Conservation (phyloP, 306 rosid species). For the Fagus sylvatica region DNA sequence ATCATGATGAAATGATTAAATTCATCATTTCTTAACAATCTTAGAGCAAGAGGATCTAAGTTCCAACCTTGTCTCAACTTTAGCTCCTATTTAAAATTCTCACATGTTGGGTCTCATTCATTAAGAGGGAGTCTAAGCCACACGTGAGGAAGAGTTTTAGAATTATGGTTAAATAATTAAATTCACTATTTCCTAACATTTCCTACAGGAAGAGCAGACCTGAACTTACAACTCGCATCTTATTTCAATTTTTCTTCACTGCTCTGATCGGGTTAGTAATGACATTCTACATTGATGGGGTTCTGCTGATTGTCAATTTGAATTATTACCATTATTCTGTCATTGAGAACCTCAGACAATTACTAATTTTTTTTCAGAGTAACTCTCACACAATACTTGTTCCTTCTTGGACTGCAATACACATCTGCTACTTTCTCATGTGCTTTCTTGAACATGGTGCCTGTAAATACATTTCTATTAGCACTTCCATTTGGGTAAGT, state of each 20-base stretch:
- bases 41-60: too few relatives aligned
- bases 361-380: conserved; percentile 46
- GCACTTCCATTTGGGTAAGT: conserved; percentile 81
- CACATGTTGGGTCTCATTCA: too few relatives aligned
- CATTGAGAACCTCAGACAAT: neutral
- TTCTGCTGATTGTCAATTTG: neutral
- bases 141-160: too few relatives aligned
- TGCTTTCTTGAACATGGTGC: conserved; percentile 88
- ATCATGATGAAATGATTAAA: too few relatives aligned
- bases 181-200: neutral
- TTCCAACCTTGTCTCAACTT: too few relatives aligned
- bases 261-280: conserved; percentile 75
- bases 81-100: too few relatives aligned
- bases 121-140: too few relatives aligned
- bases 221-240: conserved; percentile 35
- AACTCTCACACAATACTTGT: conserved; percentile 60
- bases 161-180: too few relatives aligned
- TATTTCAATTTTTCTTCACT: conserved; percentile 64
- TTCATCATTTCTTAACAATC: too few relatives aligned
- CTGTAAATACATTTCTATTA: conserved; percentile 70
- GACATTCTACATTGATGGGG: neutral
- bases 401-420: conserved; percentile 73
- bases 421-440: conserved; percentile 81
- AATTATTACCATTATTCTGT: neutral
- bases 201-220: conserved; percentile 61